Percentiles rank a stretch among this genome's conserved stretches.
phyloP scores from a whole-genome alignment of 2,329 filamentous ascomycete species.

The Fonsecaea pedrosoi region DNA sequence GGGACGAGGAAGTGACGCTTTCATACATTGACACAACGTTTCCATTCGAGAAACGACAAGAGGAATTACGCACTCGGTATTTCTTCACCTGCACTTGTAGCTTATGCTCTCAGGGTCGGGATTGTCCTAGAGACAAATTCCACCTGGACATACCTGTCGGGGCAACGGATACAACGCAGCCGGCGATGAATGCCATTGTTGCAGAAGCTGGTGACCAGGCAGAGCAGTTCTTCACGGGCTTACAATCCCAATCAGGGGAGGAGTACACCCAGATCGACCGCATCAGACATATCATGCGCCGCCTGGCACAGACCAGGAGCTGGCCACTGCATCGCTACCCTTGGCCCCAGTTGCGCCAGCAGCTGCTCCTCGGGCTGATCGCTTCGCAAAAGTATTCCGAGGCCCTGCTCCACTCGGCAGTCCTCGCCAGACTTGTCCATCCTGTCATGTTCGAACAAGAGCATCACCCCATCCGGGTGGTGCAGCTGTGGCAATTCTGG shows the following conservation, averaged over 20 bases:
- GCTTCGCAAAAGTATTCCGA: constrained; percentile 50
- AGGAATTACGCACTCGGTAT: constrained; percentile 61
- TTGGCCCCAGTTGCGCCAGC: constrained; percentile 60
- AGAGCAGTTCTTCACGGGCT: constrained; percentile 40
- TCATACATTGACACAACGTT: constrained; percentile 67
- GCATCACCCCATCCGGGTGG: constrained; percentile 62
- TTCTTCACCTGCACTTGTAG: constrained; percentile 65
- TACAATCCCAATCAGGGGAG: constrained; percentile 36
- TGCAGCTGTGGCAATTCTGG: constrained; percentile 42
- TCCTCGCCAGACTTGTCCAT: constrained; percentile 59
- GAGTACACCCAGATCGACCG: constrained; percentile 43
- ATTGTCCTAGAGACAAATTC: constrained; percentile 10
- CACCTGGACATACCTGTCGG: background rate
- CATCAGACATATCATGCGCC: constrained; percentile 50
- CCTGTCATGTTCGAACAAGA: constrained; percentile 57
- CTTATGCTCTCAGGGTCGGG: constrained; percentile 18
- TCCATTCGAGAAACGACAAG: constrained; percentile 58
- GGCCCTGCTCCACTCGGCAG: constrained; percentile 60
- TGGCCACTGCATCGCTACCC: constrained; percentile 63
- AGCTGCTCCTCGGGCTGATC: constrained; percentile 59
- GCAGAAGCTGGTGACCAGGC: constrained; percentile 27
- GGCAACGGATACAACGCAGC: background rate
- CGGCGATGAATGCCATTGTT: background rate
- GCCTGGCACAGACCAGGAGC: constrained; percentile 48
- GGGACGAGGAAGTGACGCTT: constrained; percentile 65